phyloP scores from a whole-genome alignment of 768 basidiomycete genomes.

The Rhodotorula diobovata region DNA sequence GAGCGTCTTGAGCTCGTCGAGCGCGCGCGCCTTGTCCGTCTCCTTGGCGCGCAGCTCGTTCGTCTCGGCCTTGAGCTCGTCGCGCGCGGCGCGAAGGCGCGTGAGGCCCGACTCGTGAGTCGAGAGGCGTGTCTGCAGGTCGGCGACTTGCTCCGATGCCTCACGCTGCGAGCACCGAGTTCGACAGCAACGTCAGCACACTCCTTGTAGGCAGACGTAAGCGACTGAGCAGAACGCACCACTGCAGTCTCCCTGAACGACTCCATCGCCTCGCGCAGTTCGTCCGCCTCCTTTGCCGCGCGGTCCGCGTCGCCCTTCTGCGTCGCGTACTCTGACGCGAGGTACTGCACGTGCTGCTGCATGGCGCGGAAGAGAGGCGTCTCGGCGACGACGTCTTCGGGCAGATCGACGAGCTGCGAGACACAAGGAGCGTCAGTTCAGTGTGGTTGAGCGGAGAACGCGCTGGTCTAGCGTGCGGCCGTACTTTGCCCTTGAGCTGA shows the following conservation, averaged over 20 bases:
- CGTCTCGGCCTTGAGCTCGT: constrained; percentile 64
- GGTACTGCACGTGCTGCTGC: constrained; percentile 55
- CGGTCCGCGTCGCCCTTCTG: constrained; percentile 48
- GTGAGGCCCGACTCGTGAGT: constrained; percentile 48
- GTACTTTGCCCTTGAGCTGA: constrained; percentile 54
- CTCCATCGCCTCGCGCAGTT: constrained; percentile 40
- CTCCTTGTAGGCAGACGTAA: too few relatives aligned
- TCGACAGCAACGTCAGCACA: too few relatives aligned
- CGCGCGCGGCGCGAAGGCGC: constrained; percentile 48
- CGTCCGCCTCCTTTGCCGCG: constrained; percentile 41
- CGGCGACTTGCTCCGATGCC: constrained; percentile 58
- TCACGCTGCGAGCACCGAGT: constrained; percentile 30
- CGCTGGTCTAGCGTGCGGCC: constrained; percentile 2
- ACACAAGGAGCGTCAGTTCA: neutral
- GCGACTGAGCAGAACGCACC: constrained; percentile 18
- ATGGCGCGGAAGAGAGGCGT: constrained; percentile 59
- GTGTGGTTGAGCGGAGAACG: too few relatives aligned
- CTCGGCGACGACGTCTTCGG: constrained; percentile 54
- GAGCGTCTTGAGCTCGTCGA: constrained; percentile 63
- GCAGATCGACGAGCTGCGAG: constrained; percentile 38
- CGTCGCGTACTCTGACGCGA: constrained; percentile 54
- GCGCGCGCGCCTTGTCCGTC: constrained; percentile 56
- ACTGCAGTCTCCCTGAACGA: constrained; percentile 29
- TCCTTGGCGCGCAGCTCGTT: constrained; percentile 67
- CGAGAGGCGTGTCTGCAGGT: constrained; percentile 43